These are phyloP conservation scores for Malassezia furfur DNA, from an alignment of 1,284 basidiomycete species.

Conservation along the genomic window DNA sequence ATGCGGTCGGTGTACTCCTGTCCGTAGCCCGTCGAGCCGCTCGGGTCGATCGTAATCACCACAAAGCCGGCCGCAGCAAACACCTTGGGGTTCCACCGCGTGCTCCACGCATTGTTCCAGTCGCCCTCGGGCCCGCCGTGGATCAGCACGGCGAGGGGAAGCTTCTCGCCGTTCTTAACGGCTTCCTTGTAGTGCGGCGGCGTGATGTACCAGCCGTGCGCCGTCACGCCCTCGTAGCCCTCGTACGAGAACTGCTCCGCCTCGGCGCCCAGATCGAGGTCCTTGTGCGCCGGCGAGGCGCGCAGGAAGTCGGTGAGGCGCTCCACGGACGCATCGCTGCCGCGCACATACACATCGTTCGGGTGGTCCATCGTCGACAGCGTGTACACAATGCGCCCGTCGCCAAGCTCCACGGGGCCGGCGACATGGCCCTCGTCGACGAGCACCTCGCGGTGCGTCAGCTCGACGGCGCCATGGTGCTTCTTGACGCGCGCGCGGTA, in stretches of 20 bases:
- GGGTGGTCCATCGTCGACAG: conserved; percentile 15
- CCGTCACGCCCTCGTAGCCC: conserved; percentile 17
- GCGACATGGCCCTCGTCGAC: conserved; percentile 10
- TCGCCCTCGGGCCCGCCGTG: conserved; percentile 39
- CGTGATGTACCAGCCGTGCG: conserved; percentile 23
- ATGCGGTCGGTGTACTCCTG: conserved; percentile 31
- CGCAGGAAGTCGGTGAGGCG: conserved; percentile 14
- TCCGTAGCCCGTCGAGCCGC: conserved; percentile 32
- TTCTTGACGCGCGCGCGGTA: conserved; percentile 6
- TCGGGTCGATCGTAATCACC: conserved; percentile 29
- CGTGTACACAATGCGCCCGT: conserved; percentile 13
- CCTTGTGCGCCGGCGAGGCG: conserved; percentile 7
- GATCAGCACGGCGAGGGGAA: conserved; percentile 23
- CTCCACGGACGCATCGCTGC: neutral
- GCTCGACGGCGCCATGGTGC: neutral
- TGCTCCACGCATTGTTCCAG: conserved; percentile 32
- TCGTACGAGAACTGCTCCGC: conserved; percentile 22
- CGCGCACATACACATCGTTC: conserved; percentile 19
- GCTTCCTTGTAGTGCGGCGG: conserved; percentile 20
- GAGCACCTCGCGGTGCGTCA: conserved; percentile 5
- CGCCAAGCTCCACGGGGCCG: conserved; percentile 1
- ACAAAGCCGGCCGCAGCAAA: conserved; percentile 33
- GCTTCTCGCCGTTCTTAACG: conserved; percentile 1
- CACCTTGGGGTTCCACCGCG: conserved; percentile 32
- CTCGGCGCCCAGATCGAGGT: conserved; percentile 22